Evolutionary conservation across 2,329 filamentous ascomycete species (phyloP), one percentile per base, ranked within the genome.

Genomic region (Ploettnerulaceae sp.): DNA sequence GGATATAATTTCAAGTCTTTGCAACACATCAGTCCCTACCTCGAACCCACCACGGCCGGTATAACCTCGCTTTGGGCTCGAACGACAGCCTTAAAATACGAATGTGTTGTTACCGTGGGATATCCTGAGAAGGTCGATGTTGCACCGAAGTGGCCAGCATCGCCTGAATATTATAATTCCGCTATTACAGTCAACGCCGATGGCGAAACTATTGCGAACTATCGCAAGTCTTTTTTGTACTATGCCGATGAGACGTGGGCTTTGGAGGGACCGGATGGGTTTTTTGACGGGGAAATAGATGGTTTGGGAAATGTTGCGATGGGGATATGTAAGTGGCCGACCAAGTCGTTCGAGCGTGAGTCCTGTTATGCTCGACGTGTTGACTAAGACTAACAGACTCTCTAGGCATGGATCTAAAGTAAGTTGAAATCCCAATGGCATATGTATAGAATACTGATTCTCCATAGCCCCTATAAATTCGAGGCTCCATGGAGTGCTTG

Each of bases 1-100:
- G 59, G 87, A 22, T 93, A 90, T 69, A 89, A 89, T 63, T 91
- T 90, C 68, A 74, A 76, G 33, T 84, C 81, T 0, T 64, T 87
- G 2, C 68, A 76, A 24, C 74, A 87, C 1, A 89, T 91, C 34
- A 66, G 67, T 1, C 83, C 84, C 0, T 85, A 72, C 55, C 76
- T 91, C 3, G 87, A 93, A 59, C 75, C 72, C 0, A 77, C 77
- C 0, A 74, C 76, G 4, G 70, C 76, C 0, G 87, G 87, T 0
- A 78, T 84, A 43, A 81, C 75, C 5, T 81, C 85, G 0, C 65
- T 83, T 15, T 93, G 86, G 87, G 85, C 86, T 0, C 71, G 78
- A 29, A 78, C 74, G 0, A 77, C 74, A 0, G 86, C 87, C 0
- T 68, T 79, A 17, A 81, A 80, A 55, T 72, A 84, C 58, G 71